Conservation (phyloP, 306 rosid species). For the Alnus glutinosa region DNA sequence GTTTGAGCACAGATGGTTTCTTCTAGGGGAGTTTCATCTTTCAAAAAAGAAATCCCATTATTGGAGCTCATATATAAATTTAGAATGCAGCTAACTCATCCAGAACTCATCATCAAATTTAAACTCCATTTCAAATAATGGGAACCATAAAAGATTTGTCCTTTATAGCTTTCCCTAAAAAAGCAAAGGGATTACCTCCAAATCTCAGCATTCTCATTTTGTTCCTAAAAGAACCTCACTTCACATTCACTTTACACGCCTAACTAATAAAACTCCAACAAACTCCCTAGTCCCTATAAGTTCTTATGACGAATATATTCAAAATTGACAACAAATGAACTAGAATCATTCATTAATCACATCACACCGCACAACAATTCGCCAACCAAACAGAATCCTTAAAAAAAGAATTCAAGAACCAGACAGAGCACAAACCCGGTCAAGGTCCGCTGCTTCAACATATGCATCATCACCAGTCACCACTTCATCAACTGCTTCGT, state of each 20-base stretch:
- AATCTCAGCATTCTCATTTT: background rate
- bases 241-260: background rate
- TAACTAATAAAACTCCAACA: background rate
- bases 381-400: background rate
- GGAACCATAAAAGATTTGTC: background rate
- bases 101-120: background rate
- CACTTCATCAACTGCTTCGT: slow-evolving; percentile 21
- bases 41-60: too few species aligned
- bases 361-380: background rate
- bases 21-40: background rate
- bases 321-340: background rate
- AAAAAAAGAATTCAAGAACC: background rate
- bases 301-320: background rate
- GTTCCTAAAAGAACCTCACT: background rate
- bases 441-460: slow-evolving; percentile 48
- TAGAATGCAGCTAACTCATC: background rate
- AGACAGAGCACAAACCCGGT: slow-evolving; percentile 49
- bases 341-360: background rate
- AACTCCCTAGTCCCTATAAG: background rate
- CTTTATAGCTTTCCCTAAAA: background rate
- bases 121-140: background rate
- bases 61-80: background rate
- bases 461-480: slow-evolving; percentile 19
- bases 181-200: too few species aligned
- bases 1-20: background rate